Conservation (phyloP, 2,329 filamentous ascomycete species). For the Lasiodiplodia theobromae region DNA sequence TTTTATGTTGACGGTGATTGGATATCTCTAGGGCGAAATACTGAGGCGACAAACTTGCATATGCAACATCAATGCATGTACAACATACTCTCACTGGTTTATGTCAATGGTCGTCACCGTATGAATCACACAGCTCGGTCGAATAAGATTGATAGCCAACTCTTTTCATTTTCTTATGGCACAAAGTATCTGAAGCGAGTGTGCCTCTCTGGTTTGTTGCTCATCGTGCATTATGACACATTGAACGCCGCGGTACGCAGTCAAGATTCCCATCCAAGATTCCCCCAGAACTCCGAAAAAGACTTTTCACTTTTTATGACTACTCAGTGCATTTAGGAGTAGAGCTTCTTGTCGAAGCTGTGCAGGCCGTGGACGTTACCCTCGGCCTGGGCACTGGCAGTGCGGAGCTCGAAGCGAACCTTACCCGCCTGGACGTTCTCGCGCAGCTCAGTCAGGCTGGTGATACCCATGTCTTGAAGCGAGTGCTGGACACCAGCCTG, state of each 20-base stretch:
- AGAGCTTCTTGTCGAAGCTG: conserved; percentile 99
- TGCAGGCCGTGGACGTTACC: conserved; percentile 96
- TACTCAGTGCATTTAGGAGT: conserved; percentile 66
- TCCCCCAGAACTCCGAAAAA: conserved; percentile 24
- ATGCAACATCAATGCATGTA: background rate
- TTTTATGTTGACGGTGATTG: background rate
- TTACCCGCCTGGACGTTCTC: conserved; percentile 74
- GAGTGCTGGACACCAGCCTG: conserved; percentile 96
- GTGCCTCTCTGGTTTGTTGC: conserved; percentile 9
- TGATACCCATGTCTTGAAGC: conserved; percentile 91
- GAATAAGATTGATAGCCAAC: background rate
- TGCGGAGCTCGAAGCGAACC: conserved; percentile 92
- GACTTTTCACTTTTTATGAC: conserved; percentile 25
- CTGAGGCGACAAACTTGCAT: background rate
- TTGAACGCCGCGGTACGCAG: conserved; percentile 11
- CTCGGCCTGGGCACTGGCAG: conserved; percentile 92
- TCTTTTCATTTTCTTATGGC: background rate
- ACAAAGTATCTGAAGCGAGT: conserved; percentile 11
- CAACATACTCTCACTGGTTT: background rate
- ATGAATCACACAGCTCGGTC: background rate
- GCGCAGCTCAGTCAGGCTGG: conserved; percentile 80
- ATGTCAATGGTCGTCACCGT: background rate
- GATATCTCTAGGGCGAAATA: background rate
- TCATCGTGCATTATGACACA: background rate
- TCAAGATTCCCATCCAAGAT: conserved; percentile 26